phyloP scores from a whole-genome alignment of 352 stramenopile species.

The Globisporangium abappressorium region DNA sequence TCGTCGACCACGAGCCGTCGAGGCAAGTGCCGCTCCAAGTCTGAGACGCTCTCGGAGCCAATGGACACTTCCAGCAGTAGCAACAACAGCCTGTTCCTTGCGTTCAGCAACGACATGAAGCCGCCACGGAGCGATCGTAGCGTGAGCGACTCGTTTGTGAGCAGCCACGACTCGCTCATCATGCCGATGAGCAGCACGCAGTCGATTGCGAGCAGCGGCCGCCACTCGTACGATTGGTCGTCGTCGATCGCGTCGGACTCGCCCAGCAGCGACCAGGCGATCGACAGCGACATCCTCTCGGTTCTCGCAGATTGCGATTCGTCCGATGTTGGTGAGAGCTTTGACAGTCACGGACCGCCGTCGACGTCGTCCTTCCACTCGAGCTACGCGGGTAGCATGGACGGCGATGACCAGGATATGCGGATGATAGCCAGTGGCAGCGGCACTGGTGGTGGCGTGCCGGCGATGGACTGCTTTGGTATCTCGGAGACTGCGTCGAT shows the following conservation, averaged over 20 bases:
- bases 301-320: conserved; percentile 54
- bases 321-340: conserved; percentile 31
- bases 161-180: conserved; percentile 17
- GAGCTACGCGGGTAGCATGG: not conserved
- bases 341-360: conserved; percentile 4
- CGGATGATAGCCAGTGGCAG: conserved; percentile 10
- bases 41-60: conserved; percentile 44
- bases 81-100: conserved; percentile 22
- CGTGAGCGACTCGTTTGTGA: conserved; percentile 29
- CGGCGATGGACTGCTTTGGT: conserved; percentile 39
- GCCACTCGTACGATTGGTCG: conserved; percentile 37
- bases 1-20: conserved; percentile 22
- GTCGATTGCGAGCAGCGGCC: not conserved
- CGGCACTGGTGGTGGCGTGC: not conserved
- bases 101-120: conserved; percentile 29
- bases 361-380: conserved; percentile 29
- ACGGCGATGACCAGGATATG: conserved; percentile 32
- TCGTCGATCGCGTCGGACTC: conserved; percentile 21
- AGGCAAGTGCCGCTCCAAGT: conserved; percentile 58
- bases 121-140: conserved; percentile 30
- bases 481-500: conserved; percentile 26
- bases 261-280: conserved; percentile 60
- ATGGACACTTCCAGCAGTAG: not conserved
- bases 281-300: conserved; percentile 76
- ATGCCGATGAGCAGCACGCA: conserved; percentile 17